Evolutionary conservation across 306 rosid species (phyloP).

Genomic region (Psophocarpus tetragonolobus): DNA sequence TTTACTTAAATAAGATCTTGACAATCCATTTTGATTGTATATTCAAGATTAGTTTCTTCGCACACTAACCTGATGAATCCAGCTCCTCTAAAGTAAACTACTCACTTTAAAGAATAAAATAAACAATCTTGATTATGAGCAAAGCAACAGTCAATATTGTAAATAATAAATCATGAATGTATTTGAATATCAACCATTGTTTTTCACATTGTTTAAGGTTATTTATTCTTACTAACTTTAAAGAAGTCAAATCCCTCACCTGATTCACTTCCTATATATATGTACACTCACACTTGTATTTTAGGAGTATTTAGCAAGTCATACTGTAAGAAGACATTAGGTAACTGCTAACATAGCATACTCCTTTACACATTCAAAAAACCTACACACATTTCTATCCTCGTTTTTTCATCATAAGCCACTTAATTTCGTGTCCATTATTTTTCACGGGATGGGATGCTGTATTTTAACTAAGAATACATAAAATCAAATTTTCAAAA

Average conservation of each 20-base stretch:
- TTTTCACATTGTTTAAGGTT: not conserved
- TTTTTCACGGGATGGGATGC: not conserved
- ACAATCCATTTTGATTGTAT: not conserved
- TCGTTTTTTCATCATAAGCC: slow-evolving; percentile 23
- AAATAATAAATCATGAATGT: not conserved
- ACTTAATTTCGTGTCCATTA: not conserved
- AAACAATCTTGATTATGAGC: not conserved
- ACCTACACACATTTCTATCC: slow-evolving; percentile 2
- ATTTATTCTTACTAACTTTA: not conserved
- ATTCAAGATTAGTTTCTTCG: not conserved
- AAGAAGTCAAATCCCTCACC: not conserved
- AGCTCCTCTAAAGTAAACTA: not conserved
- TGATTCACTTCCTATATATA: not conserved
- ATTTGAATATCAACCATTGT: not conserved
- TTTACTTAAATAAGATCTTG: not conserved
- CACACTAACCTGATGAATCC: not conserved
- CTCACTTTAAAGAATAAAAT: not conserved
- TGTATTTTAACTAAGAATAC: not conserved
- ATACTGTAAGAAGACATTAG: not conserved
- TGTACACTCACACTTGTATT: not conserved
- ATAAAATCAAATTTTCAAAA: not conserved
- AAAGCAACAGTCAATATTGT: not conserved
- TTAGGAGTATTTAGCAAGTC: not conserved
- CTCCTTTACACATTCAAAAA: not conserved
- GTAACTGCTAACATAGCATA: not conserved